Conservation (phyloP, 352 stramenopile genomes). For the Pythium rhizo-oryzae region DNA sequence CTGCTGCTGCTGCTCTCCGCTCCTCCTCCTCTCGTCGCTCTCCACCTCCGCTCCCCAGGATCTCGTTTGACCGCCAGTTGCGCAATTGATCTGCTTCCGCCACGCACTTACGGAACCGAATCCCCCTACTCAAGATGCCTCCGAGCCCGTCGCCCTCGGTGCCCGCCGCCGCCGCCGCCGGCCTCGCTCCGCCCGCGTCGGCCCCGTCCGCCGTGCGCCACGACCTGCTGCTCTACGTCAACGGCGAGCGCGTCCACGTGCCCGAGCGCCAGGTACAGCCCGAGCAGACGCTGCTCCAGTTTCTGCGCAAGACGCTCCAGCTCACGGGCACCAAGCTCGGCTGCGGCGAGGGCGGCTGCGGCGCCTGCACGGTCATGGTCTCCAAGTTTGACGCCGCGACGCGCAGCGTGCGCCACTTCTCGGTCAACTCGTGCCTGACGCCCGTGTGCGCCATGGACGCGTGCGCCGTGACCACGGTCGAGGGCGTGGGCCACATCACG, state of each 20-base stretch:
- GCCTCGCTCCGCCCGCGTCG: background rate
- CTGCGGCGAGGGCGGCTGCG: conserved; percentile 40
- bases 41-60: background rate
- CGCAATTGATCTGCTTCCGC: conserved; percentile 15
- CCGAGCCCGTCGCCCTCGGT: conserved; percentile 17
- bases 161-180: background rate
- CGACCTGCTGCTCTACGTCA: conserved; percentile 77
- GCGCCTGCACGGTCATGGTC: conserved; percentile 41
- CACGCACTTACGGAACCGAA: background rate
- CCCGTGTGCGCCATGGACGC: conserved; percentile 77
- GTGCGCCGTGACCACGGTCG: conserved; percentile 88
- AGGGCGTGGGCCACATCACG: conserved; percentile 62
- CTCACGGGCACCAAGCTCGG: conserved; percentile 82
- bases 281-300: conserved; percentile 84
- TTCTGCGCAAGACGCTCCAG: conserved; percentile 67
- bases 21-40: background rate
- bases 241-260: conserved; percentile 59
- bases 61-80: conserved; percentile 11
- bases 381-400: conserved; percentile 59
- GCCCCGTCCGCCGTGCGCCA: conserved; percentile 31
- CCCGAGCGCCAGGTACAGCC: conserved; percentile 56
- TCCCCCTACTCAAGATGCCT: conserved; percentile 12
- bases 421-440: conserved; percentile 89
- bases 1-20: background rate
- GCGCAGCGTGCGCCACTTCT: conserved; percentile 58